A percentile compares a stretch with the other conserved stretches of the same genome.
Evolutionary conservation across 257 asterid species (phyloP).

Genomic region (Gentiana macrophylla): DNA sequence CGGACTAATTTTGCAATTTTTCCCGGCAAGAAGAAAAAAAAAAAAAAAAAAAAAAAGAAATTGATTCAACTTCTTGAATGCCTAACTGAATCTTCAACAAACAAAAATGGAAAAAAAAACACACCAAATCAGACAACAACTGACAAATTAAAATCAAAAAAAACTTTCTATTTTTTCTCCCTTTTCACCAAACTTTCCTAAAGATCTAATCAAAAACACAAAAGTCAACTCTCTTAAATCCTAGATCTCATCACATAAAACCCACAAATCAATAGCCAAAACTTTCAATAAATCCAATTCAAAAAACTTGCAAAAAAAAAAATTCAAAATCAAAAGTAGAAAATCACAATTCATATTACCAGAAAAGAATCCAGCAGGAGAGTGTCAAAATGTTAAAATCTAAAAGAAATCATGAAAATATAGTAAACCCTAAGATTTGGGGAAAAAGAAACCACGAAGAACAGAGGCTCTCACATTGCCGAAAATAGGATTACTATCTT

Average conservation of each 20-base stretch:
- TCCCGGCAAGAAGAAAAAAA: too few species aligned
- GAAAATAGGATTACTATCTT: too few species aligned
- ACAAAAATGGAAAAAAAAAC: background rate
- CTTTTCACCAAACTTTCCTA: background rate
- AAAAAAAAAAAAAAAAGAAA: too few species aligned
- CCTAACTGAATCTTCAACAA: too few species aligned
- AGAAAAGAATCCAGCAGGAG: slow-evolving; percentile 79
- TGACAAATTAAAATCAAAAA: background rate
- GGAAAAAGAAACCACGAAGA: too few species aligned
- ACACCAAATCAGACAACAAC: background rate
- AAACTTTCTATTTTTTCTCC: background rate
- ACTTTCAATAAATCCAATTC: background rate
- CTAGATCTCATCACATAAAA: background rate
- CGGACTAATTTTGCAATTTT: too few species aligned
- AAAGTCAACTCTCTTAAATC: background rate
- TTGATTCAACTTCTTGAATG: too few species aligned
- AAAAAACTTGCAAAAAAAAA: background rate
- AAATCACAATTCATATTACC: slow-evolving; percentile 26
- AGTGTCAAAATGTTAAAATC: too few species aligned
- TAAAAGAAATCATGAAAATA: too few species aligned
- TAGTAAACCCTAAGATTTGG: too few species aligned
- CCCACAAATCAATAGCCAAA: background rate
- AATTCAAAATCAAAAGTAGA: too few species aligned
- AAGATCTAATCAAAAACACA: slow-evolving; percentile 4
- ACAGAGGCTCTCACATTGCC: too few species aligned